Base-by-base conservation (phyloP, 169 alveolate species). In the Cryptosporidium meleagridis region DNA sequence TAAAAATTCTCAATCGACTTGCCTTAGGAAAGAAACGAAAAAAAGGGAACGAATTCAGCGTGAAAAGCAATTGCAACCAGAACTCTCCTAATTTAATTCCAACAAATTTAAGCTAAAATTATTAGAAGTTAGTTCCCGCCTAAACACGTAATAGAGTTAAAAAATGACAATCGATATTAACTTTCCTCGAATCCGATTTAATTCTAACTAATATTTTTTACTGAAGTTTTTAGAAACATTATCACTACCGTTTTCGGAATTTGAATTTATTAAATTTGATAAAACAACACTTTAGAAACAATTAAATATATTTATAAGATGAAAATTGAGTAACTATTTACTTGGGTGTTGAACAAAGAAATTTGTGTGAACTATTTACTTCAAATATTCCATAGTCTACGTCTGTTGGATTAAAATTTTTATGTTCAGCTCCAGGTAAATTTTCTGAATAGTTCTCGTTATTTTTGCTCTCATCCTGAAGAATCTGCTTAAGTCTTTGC, bases 401-500 rank as follows among this genome's bases (percentile, higher is more conserved):
- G 5, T 21, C 39, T 12, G 35, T 0, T 61, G 8, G 21, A 61
- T 12, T 29, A 10, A 39, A 61, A 2, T 35, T 29, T 26, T 29
- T 61, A 61, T 21, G 21, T 9, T 61, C 21, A 16, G 69, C 9
- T 12, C 33, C 51, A 21, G 6, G 23, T 5, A 18, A 65, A 29
- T 16, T 37, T 3, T 18, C 33, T 48, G 72, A 21, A n/a, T 65
- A 65, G 26, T 65, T 65, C n/a, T 65, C 45, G 31, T 65, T 37
- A 65, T 65, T 14, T 7, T 23, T 65, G 58, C 41, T 41, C 12
- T 45, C 58, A 2, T 72, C 70, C 35, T n/a, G 37, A 31, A 72
- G 69, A 53, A 72, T 45, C 10, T 72, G 70, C 45, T 48, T 72
- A 21, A 72, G 69, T 23, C 85, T 45, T 37, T 53, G 85, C 51